Conservation (phyloP, 2,329 filamentous ascomycete genomes). For the Ampelomyces quisqualis region DNA sequence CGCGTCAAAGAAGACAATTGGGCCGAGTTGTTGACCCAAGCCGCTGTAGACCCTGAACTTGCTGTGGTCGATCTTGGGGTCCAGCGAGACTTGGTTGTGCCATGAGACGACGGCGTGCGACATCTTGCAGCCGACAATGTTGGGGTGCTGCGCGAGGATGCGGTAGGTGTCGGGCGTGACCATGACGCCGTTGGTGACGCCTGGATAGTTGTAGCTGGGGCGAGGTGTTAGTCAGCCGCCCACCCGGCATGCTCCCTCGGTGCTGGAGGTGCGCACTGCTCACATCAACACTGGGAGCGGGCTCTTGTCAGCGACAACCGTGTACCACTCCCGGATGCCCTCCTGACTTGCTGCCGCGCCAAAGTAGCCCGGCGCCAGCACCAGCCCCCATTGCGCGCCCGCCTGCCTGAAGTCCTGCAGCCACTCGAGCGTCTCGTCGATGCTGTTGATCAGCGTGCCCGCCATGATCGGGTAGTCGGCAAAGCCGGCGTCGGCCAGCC, state of each 20-base stretch:
- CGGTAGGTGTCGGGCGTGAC: slow-evolving; percentile 61
- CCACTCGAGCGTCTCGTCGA: slow-evolving; percentile 62
- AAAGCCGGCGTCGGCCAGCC: slow-evolving; percentile 58
- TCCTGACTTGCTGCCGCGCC: slow-evolving; percentile 59
- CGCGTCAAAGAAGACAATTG: slow-evolving; percentile 62
- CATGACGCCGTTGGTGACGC: slow-evolving; percentile 65
- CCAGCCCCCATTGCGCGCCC: slow-evolving; percentile 62
- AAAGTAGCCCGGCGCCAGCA: slow-evolving; percentile 67
- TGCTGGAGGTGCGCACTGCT: too few species aligned
- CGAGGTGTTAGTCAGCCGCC: too few species aligned
- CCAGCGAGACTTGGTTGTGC: slow-evolving; percentile 61
- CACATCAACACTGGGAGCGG: slow-evolving; percentile 63
- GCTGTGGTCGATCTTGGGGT: slow-evolving; percentile 59
- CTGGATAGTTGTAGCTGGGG: slow-evolving; percentile 66
- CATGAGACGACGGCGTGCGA: slow-evolving; percentile 68
- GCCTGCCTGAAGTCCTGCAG: slow-evolving; percentile 58
- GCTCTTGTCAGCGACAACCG: slow-evolving; percentile 60
- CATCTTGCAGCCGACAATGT: slow-evolving; percentile 70
- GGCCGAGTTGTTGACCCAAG: slow-evolving; percentile 65
- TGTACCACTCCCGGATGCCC: slow-evolving; percentile 63
- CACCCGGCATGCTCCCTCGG: too few species aligned
- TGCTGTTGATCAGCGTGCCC: slow-evolving; percentile 62
- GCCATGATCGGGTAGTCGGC: slow-evolving; percentile 62
- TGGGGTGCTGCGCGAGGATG: slow-evolving; percentile 61
- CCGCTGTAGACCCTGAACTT: slow-evolving; percentile 65